Evolutionary conservation across 306 rosid genomes (phyloP), one percentile per base, ranked within the genome.

Genomic region (Datisca glomerata): DNA sequence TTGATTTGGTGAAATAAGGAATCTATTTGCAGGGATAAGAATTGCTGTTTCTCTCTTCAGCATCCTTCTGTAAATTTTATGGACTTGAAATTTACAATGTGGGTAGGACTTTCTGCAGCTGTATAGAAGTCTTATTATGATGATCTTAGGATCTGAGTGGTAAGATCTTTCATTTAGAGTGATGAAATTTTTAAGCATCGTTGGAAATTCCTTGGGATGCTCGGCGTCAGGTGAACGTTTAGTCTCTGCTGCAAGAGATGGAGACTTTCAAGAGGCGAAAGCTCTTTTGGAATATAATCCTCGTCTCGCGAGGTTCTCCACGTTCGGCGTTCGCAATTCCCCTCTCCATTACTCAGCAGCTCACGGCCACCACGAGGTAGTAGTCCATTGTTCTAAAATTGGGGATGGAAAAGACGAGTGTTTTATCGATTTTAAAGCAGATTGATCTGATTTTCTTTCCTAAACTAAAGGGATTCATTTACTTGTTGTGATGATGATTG

Each of bases 341-440:
- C 98, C 98, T 0, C 78, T 91, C 41, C 98, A 91, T 66, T 91
- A 84, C 53, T 91, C 98, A 48, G 86, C 98, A 51, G 95, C 98
- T 74, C 98, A 91, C 60, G 98, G 98, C 61, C 98, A 91, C 61
- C 86, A 84, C 43, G 98, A 91, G 96, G 98, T 91, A 72, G n/a
- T n/a, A n/a, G n/a, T n/a, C n/a, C n/a, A n/a, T n/a, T n/a, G n/a
- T n/a, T n/a, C n/a, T n/a, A n/a, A n/a, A n/a, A n/a, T n/a, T n/a
- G n/a, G n/a, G n/a, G n/a, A n/a, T n/a, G n/a, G n/a, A n/a, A n/a
- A n/a, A n/a, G n/a, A n/a, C n/a, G n/a, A n/a, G n/a, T n/a, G n/a
- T n/a, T n/a, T n/a, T n/a, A n/a, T n/a, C n/a, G n/a, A n/a, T n/a
- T n/a, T n/a, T n/a, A n/a, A n/a, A n/a, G n/a, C n/a, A n/a, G n/a